These are phyloP conservation scores for Martiniozyma abietophila DNA, from an alignment of 805 yeast species.

Conservation along the genomic window DNA sequence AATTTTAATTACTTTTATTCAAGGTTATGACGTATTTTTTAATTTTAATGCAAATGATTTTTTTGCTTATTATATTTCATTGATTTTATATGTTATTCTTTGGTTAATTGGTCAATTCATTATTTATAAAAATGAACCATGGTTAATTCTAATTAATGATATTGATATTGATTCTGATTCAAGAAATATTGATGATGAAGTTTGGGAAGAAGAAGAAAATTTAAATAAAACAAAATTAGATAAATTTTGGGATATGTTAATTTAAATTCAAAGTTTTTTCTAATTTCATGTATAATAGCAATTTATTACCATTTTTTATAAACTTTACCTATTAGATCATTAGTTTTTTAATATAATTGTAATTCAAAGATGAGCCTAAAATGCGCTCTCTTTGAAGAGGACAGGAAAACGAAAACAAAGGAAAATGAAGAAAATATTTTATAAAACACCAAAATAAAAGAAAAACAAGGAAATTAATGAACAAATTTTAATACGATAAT, in stretches of 20 bases:
- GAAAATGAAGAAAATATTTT: too few relatives aligned
- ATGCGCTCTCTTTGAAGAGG: too few relatives aligned
- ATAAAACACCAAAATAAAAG: not conserved
- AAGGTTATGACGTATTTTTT: slow-evolving; percentile 63
- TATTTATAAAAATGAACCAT: slow-evolving; percentile 37
- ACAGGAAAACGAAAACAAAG: too few relatives aligned
- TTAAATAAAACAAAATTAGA: too few relatives aligned
- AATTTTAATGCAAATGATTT: slow-evolving; percentile 45
- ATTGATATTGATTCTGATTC: slow-evolving; percentile 35
- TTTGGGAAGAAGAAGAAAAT: slow-evolving; percentile 45
- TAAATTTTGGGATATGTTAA: slow-evolving; percentile 13
- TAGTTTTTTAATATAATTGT: not conserved
- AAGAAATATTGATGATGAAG: slow-evolving; percentile 30
- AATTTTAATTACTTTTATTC: slow-evolving; percentile 51
- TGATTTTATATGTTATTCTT: slow-evolving; percentile 45
- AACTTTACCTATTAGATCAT: too few relatives aligned
- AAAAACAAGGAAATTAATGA: not conserved
- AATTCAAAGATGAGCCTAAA: not conserved
- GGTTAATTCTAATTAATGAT: slow-evolving; percentile 42
- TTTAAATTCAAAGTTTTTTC: slow-evolving; percentile 1
- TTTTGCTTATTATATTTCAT: slow-evolving; percentile 64
- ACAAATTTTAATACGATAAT: not conserved
- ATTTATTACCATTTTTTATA: too few relatives aligned
- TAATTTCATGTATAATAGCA: not conserved
- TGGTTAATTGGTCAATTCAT: slow-evolving; percentile 47